phyloP scores from a whole-genome alignment of 1,284 basidiomycete genomes.

The Pholiota adiposa region DNA sequence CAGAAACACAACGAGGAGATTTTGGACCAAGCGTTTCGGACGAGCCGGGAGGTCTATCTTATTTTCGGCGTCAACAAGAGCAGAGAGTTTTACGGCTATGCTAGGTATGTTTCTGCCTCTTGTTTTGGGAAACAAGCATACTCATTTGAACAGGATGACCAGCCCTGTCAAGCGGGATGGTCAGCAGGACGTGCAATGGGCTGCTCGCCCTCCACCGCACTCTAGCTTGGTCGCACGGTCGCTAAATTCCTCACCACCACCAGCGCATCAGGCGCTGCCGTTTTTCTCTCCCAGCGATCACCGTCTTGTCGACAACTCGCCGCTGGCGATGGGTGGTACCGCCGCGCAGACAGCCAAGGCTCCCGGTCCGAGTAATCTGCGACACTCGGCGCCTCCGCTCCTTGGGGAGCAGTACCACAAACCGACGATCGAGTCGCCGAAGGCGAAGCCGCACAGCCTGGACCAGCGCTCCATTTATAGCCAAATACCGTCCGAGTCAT shows the following conservation, averaged over 20 bases:
- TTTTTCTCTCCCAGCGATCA: conserved; percentile 47
- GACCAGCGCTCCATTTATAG: conserved; percentile 26
- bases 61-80: conserved; percentile 94
- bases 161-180: conserved; percentile 54
- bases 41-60: conserved; percentile 83
- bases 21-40: conserved; percentile 89
- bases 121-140: background rate
- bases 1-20: conserved; percentile 92
- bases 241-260: conserved; percentile 19
- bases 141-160: conserved; percentile 23
- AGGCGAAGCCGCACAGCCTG: conserved; percentile 34
- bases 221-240: conserved; percentile 37
- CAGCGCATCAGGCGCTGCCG: background rate
- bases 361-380: background rate
- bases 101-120: conserved; percentile 51
- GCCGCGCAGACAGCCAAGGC: background rate
- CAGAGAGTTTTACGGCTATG: conserved; percentile 89
- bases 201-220: conserved; percentile 39
- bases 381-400: conserved; percentile 55
- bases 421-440: conserved; percentile 32
- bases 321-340: conserved; percentile 33
- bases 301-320: conserved; percentile 48
- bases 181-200: conserved; percentile 63
- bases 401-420: conserved; percentile 43
- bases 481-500: conserved; percentile 22